Base-by-base conservation (phyloP, 139 green algal species). In the Picochlorum sp. region DNA sequence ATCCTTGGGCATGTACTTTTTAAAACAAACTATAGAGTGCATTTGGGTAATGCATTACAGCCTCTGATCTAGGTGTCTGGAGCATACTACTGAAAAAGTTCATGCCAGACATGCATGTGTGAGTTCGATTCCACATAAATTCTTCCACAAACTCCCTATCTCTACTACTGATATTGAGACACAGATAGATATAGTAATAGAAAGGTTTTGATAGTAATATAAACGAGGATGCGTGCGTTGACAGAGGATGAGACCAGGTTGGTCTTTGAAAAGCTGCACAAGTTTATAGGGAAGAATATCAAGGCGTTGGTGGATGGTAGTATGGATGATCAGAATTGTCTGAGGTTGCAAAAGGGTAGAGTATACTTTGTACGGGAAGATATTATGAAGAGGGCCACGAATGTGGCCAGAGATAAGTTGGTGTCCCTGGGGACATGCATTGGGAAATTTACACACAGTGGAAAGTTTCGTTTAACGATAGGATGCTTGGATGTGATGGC, bases 231-330 rank as follows among this genome's bases (percentile, higher is more conserved):
- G 78, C 55, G 78, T 37, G 76, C 78, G 1, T 50, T 85, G 11
- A 85, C 78, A 10, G 78, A 85, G 55, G 71, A 85, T 38, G 92
- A 98, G 75, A 95, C 92, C 1, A 91, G 93, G 68, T 62, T 78
- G 24, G 92, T 99, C 13, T 95, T 99, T 66, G 92, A 98, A 66
- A 99, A 99, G 82, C 86, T 99, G 9, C 89, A 94, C 67, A 97
- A 97, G 60, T 99, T 94, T 59, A 86, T 99, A 7, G 94, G 94
- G 8, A 97, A 96, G 64, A 93, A 95, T 70, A 88, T 99, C 38
- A 93, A 94, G 69, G 80, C 73, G 51, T 70, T 99, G 49, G 80
- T 98, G 11, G 91, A 97, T 30, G 21, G 51, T 31, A 67, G 81
- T 1, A 59, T 70, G 3, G 81, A 90, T 30, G 88, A 95, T n/a